These are phyloP conservation scores for Stagonosporopsis vannaccii DNA, from an alignment of 2,329 filamentous ascomycete species.

Conservation along the genomic window DNA sequence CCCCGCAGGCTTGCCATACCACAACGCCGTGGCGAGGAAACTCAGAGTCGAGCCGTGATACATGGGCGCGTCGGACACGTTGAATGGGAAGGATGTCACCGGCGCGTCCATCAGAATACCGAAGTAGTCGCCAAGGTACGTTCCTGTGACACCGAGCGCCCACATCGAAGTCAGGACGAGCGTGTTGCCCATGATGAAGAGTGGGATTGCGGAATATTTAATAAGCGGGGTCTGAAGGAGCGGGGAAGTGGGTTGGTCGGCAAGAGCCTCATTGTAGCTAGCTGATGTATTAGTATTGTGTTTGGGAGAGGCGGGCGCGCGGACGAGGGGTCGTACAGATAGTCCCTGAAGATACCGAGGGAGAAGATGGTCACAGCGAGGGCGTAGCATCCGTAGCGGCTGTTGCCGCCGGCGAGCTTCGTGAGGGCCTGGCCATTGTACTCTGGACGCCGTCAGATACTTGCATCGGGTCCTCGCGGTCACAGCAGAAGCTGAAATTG, in stretches of 20 bases:
- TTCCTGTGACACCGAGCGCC: conserved; percentile 91
- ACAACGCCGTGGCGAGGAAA: conserved; percentile 86
- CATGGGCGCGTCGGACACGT: conserved; percentile 89
- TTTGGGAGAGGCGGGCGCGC: neutral
- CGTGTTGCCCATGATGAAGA: conserved; percentile 79
- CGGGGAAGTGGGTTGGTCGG: conserved; percentile 76
- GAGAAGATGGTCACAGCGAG: conserved; percentile 90
- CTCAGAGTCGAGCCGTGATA: conserved; percentile 93
- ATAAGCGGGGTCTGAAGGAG: conserved; percentile 68
- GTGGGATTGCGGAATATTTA: conserved; percentile 70
- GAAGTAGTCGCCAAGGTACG: conserved; percentile 98
- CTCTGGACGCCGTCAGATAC: conserved; percentile 62
- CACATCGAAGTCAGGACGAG: conserved; percentile 90
- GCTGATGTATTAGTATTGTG: neutral
- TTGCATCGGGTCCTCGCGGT: neutral
- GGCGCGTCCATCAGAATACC: conserved; percentile 96
- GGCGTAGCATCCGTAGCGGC: conserved; percentile 83
- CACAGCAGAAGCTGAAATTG: no score
- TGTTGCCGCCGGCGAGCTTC: conserved; percentile 80
- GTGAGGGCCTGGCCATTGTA: conserved; percentile 91
- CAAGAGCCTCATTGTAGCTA: conserved; percentile 85
- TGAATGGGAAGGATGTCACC: conserved; percentile 96
- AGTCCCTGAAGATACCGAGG: conserved; percentile 85
- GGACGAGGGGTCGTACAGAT: conserved; percentile 47
- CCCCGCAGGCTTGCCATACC: conserved; percentile 87